Evolutionary conservation across 2,329 filamentous ascomycete species (phyloP).

Genomic region (Thielaviopsis euricoi): DNA sequence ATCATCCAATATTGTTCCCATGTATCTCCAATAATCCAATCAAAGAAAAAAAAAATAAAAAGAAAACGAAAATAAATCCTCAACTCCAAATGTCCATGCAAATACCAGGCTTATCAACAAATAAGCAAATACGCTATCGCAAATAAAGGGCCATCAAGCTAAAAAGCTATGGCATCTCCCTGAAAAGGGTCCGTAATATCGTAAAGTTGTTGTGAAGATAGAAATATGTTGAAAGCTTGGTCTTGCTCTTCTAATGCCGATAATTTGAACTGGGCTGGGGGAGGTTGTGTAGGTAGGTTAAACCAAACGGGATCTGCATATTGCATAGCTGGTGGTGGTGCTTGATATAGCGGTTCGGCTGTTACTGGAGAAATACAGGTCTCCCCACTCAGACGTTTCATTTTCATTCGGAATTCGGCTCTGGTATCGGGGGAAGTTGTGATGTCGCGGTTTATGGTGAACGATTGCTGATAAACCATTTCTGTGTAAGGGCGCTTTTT

Average conservation of each 20-base stretch:
- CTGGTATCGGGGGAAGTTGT: no score
- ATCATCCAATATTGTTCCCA: background rate
- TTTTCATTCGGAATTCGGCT: no score
- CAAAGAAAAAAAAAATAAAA: background rate
- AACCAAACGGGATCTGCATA: background rate
- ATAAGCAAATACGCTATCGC: no score
- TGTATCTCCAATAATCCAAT: background rate
- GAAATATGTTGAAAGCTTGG: background rate
- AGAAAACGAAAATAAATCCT: background rate
- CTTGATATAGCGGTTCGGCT: no score
- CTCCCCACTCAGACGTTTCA: no score
- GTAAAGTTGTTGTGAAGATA: background rate
- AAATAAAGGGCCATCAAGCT: no score
- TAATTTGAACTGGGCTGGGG: no score
- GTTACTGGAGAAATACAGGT: background rate
- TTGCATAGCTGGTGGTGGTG: background rate
- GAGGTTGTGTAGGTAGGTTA: background rate
- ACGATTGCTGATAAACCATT: background rate
- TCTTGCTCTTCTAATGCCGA: background rate
- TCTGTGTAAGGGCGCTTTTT: background rate
- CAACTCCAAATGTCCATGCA: no score
- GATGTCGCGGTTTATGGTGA: background rate
- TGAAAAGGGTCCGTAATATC: background rate
- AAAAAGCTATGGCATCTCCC: no score
- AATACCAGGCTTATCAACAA: no score